These are phyloP conservation scores for Nicotiana rustica DNA, from an alignment of 305 asterid species.

Conservation along the genomic window DNA sequence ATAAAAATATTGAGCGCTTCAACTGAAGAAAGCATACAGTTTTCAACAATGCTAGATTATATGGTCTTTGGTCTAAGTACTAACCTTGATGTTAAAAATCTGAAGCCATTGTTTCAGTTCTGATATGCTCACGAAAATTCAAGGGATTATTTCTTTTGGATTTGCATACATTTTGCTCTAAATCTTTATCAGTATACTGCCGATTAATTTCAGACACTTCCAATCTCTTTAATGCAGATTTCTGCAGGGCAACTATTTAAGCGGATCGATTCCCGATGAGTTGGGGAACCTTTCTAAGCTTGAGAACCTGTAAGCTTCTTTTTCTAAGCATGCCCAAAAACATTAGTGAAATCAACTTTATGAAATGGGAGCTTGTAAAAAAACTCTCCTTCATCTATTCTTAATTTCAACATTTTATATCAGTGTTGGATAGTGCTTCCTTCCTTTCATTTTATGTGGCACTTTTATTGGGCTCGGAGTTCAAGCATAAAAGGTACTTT, in stretches of 20 bases:
- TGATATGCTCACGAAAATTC: background rate
- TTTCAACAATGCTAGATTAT: background rate
- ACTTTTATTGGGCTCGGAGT: background rate
- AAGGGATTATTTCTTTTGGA: background rate
- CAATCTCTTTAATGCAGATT: slow-evolving; percentile 56
- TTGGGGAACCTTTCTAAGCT: slow-evolving; percentile 82
- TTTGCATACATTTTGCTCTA: background rate
- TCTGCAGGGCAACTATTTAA: slow-evolving; percentile 93
- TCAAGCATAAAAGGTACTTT: background rate
- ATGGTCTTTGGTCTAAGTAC: background rate
- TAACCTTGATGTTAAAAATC: background rate
- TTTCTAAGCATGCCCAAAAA: background rate
- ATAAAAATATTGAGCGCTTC: background rate
- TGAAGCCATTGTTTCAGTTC: background rate
- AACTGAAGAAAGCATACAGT: background rate
- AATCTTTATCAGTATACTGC: background rate
- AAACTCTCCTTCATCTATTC: background rate
- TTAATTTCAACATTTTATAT: background rate
- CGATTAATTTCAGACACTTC: background rate
- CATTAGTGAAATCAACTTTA: slow-evolving; percentile 1
- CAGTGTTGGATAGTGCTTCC: background rate
- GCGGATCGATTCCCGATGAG: slow-evolving; percentile 82
- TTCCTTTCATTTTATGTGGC: background rate
- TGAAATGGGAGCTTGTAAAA: background rate
- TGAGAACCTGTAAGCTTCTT: slow-evolving; percentile 68